Evolutionary conservation across 2,329 filamentous ascomycete genomes (phyloP), one percentile per base, ranked within the genome.

Genomic region (Zelopaecilomyces penicillatus): DNA sequence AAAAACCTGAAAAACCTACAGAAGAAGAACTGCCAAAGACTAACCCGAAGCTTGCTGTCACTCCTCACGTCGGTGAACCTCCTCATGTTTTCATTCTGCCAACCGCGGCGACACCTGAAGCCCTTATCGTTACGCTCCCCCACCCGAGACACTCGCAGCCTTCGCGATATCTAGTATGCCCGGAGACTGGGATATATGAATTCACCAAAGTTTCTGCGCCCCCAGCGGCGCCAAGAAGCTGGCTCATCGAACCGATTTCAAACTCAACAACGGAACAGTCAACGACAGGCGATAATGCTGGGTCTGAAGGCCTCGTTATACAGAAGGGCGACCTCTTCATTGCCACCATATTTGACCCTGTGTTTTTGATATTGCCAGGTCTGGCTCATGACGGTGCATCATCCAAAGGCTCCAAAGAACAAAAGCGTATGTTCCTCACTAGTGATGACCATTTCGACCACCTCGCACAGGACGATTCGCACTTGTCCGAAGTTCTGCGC

Each of bases 341-440:
- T 47, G 87, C 91, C 6, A 95, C 93, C 1, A 78, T 81, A 2
- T 71, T 95, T 44, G 93, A 98, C 62, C 76, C 87, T 5, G 59
- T 96, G 3, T 97, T 97, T 66, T 71, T 97, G 41, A 60, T 95
- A 4, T 69, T 97, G 1, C 85, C 91, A 0, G 76, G 82, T 4
- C 73, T 97, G 2, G 66, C 70, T 1, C 19, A 19, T 19, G 63
- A 77, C 34, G 55, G 65, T 31, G 61, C 63, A 42, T 43, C 57
- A 4, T 52, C 66, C 9, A 69, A 70, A 38, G 55, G 61, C 8
- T 67, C 69, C 27, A 68, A 73, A 39, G 63, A 69, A 2, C 58
- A 66, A 35, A 85, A 82, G 57, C 75, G 75, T 37, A 70, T 83
- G 42, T 88, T 87, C 53, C 69, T 88, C 10, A 75, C 79, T 1